Percentiles rank a stretch among this genome's conserved stretches.
phyloP scores from a whole-genome alignment of 1,284 basidiomycete species.

The Trichosporon sp. region DNA sequence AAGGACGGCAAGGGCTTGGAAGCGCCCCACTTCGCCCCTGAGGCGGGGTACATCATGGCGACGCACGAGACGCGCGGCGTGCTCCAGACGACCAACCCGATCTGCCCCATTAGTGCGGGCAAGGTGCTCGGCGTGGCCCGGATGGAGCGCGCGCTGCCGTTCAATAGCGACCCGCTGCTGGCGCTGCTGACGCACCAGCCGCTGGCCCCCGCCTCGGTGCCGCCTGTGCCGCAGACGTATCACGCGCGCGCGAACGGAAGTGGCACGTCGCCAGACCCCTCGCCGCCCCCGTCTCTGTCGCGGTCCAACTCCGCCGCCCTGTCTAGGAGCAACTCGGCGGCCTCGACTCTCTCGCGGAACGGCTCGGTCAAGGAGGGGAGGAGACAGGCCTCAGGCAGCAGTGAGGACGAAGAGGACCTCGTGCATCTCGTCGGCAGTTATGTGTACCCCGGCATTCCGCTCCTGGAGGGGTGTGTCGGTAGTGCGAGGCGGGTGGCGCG shows the following conservation, averaged over 20 bases:
- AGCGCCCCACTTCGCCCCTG: constrained; percentile 41
- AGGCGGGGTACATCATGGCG: constrained; percentile 63
- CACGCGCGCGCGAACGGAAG: background rate
- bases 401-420: constrained; percentile 16
- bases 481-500: constrained; percentile 48
- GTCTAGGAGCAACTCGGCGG: background rate
- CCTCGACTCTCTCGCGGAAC: no score
- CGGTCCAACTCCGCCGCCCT: no score
- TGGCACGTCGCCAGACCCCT: background rate
- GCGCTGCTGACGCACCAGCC: background rate
- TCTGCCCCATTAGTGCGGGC: constrained; percentile 61
- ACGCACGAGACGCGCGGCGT: constrained; percentile 60
- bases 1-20: constrained; percentile 2
- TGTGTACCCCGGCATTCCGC: constrained; percentile 56
- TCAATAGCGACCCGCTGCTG: constrained; percentile 19
- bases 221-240: background rate
- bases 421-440: constrained; percentile 55
- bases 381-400: no score
- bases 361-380: no score
- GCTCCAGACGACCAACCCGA: constrained; percentile 74
- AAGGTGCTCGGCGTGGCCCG: constrained; percentile 64
- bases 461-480: constrained; percentile 57
- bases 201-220: background rate
- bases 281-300: no score
- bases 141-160: constrained; percentile 62